Conservation (phyloP, 2,329 filamentous ascomycete genomes). For the Colletotrichum agaves region DNA sequence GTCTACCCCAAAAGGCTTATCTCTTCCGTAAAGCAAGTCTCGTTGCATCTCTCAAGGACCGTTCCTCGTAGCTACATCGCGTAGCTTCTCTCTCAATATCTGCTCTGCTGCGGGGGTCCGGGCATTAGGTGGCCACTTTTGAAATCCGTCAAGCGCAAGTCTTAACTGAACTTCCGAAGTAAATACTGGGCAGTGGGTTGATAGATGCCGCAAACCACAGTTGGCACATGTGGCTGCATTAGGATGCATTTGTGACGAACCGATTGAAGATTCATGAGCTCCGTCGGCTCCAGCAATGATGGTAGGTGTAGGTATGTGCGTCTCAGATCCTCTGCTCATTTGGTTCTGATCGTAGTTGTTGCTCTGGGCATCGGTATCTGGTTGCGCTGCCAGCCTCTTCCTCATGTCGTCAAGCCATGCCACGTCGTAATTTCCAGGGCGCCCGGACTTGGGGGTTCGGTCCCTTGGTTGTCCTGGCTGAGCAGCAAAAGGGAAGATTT, state of each 20-base stretch:
- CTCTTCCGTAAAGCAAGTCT: neutral
- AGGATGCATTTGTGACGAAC: constrained; percentile 20
- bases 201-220: constrained; percentile 26
- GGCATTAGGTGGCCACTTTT: constrained; percentile 11
- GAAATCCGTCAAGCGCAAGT: constrained; percentile 33
- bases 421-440: constrained; percentile 17
- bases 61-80: neutral
- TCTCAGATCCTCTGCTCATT: neutral
- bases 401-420: constrained; percentile 19
- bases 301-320: neutral
- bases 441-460: neutral
- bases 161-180: constrained; percentile 31
- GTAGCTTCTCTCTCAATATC: constrained; percentile 22
- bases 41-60: neutral
- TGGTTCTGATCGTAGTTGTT: neutral
- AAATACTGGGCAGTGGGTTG: constrained; percentile 7
- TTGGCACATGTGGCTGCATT: constrained; percentile 15
- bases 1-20: neutral
- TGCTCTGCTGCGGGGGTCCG: constrained; percentile 17
- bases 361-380: neutral
- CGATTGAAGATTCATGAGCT: neutral
- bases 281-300: neutral
- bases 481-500: neutral
- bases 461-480: neutral
- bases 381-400: neutral